Base-by-base conservation (phyloP, 2,329 filamentous ascomycete genomes). In the Orbilia oligospora region DNA sequence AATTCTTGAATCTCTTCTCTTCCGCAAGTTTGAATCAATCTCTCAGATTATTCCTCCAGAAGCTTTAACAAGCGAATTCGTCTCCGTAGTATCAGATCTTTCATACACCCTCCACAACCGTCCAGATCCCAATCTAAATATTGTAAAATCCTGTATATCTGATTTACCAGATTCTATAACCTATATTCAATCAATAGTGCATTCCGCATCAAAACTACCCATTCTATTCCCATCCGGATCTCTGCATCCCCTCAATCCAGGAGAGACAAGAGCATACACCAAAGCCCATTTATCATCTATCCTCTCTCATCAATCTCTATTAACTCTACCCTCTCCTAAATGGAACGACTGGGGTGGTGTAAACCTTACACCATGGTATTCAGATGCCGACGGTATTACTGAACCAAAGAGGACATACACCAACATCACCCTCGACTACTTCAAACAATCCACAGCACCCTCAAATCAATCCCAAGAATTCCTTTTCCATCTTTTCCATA, bases 291-390 rank as follows among this genome's bases (percentile, higher is more conserved):
- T 71, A 8, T 10, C 24, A 38, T 49, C 68, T 1, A 44, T 79
- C 14, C 24, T 73, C 0, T 49, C 76, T 4, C 76, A 69, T 14
- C 76, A 79, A 33, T 24, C 70, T 44, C 46, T 79, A 5, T 22
- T 65, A 24, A 70, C 76, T 14, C 58, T 79, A 2, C 48, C 53
- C 0, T 73, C 9, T 9, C 76, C 76, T 1, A 38, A 58, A 53
- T 79, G 69, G 69, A 79, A 79, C 38, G 46, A 69, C 16, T 79
- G 76, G 76, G 76, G 76, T 14, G 70, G 76, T 16, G 76, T 79
- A 30, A 73, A 69, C 27, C 70, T 79, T n/a, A 46, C 44, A n/a
- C 66, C 68, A 9, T 79, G 76, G 76, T 73, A 51, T 27, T 79
- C 76, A 24, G 64, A 79, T 27, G 56, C 69, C 10, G 53, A 79